phyloP scores from a whole-genome alignment of 75 land plant genomes.

The Azolla pinnata region DNA sequence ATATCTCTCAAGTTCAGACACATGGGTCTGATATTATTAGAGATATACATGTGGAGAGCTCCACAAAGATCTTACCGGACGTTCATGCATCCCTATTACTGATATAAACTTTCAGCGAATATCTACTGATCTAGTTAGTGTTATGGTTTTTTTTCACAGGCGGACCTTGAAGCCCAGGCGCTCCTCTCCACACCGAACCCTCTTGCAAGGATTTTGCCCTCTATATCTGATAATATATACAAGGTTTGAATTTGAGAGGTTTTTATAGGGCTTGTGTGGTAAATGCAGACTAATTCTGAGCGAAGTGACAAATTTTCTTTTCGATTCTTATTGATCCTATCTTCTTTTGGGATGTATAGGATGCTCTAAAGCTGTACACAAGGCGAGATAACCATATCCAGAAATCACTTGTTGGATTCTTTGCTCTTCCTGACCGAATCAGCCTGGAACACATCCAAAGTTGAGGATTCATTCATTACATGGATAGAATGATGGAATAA shows the following conservation, averaged over 20 bases:
- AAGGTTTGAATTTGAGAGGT: no score
- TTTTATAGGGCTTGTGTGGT: neutral
- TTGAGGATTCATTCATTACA: no score
- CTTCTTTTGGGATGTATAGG: neutral
- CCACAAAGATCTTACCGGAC: no score
- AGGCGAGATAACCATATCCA: neutral
- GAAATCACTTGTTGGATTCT: neutral
- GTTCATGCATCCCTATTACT: no score
- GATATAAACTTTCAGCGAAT: neutral
- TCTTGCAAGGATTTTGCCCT: neutral
- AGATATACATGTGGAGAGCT: no score
- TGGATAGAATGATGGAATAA: no score
- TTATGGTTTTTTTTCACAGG: neutral
- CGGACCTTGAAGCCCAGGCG: conserved; percentile 6
- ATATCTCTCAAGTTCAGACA: no score
- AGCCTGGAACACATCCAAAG: no score
- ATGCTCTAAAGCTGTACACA: neutral
- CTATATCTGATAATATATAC: neutral
- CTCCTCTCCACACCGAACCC: neutral
- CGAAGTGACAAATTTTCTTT: no score
- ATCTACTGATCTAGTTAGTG: neutral
- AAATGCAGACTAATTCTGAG: neutral
- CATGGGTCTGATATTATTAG: no score
- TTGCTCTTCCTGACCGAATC: neutral
- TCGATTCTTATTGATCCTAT: neutral